Percentiles rank a stretch among this genome's conserved stretches.
Conservation (phyloP, 2,329 filamentous ascomycete species). For the Penicillium hesseltinei region DNA sequence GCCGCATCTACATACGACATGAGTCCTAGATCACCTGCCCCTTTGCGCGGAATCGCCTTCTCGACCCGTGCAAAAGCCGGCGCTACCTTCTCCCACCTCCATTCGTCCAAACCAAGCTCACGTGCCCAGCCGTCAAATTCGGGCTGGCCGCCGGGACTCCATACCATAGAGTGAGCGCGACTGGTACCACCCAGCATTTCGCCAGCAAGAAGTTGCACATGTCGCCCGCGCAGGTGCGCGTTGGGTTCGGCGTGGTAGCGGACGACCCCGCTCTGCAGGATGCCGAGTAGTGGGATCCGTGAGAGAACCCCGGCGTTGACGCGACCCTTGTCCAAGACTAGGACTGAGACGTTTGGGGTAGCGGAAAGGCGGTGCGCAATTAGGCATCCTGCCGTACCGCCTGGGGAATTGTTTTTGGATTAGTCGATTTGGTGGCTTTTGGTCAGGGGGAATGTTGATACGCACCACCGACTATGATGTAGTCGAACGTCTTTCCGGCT, state of each 20-base stretch:
- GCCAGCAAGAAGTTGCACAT: not conserved
- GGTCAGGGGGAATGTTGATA: not conserved
- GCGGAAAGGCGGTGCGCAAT: not conserved
- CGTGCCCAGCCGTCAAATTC: constrained; percentile 4
- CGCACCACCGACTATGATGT: constrained; percentile 2
- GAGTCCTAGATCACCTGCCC: not conserved
- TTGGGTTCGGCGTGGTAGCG: constrained; percentile 1
- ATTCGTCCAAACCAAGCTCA: not conserved
- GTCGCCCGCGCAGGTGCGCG: not conserved
- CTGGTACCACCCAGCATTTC: constrained; percentile 1
- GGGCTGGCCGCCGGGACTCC: not conserved
- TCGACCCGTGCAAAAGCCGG: not conserved
- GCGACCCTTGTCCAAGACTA: constrained; percentile 1
- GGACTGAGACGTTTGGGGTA: not conserved
- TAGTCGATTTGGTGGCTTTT: not conserved
- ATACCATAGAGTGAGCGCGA: constrained; percentile 1
- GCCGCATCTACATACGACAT: constrained; percentile 1
- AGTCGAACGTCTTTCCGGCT: not conserved
- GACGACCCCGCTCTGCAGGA: not conserved
- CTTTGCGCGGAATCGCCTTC: not conserved
- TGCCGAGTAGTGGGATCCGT: not conserved
- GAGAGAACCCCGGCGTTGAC: not conserved
- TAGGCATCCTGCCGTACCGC: constrained; percentile 2
- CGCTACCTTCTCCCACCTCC: constrained; percentile 1
- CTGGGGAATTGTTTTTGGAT: not conserved